These are phyloP conservation scores for Striga hermonthica DNA, from an alignment of 305 asterid genomes.

Conservation along the genomic window DNA sequence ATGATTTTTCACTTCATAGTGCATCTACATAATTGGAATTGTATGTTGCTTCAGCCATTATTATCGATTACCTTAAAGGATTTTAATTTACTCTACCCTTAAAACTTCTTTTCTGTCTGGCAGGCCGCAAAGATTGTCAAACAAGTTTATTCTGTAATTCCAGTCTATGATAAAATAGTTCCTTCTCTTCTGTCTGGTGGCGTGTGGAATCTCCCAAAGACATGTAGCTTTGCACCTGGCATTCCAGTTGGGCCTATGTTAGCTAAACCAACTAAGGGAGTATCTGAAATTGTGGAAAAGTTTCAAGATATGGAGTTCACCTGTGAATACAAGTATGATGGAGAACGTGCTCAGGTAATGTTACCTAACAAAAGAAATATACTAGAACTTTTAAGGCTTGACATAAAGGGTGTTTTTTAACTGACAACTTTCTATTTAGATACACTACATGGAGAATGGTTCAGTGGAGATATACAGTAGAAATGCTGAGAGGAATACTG, in stretches of 20 bases:
- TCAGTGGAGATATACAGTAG: constrained; percentile 95
- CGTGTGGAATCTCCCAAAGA: constrained; percentile 82
- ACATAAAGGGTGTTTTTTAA: constrained; percentile 15
- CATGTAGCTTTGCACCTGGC: constrained; percentile 84
- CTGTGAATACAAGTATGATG: constrained; percentile 97
- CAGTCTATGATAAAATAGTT: constrained; percentile 80
- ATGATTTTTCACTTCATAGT: neutral
- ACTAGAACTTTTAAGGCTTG: constrained; percentile 4
- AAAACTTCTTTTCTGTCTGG: constrained; percentile 26
- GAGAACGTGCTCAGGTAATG: constrained; percentile 96
- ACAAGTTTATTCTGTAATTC: constrained; percentile 86
- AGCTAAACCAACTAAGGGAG: constrained; percentile 95
- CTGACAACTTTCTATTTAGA: constrained; percentile 44
- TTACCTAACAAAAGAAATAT: constrained; percentile 22
- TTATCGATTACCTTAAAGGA: constrained; percentile 9
- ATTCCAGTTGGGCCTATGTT: constrained; percentile 96
- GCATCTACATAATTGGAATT: too few relatives aligned
- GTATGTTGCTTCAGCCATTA: neutral
- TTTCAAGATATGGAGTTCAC: constrained; percentile 86
- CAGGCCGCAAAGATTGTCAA: constrained; percentile 94
- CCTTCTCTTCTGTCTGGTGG: constrained; percentile 87
- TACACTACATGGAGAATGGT: constrained; percentile 82
- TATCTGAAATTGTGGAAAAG: constrained; percentile 88
- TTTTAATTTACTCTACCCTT: constrained; percentile 6
- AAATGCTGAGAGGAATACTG: constrained; percentile 89